Evolutionary conservation across 208 protist genomes (phyloP).

Genomic region (Porcisia hertigi): DNA sequence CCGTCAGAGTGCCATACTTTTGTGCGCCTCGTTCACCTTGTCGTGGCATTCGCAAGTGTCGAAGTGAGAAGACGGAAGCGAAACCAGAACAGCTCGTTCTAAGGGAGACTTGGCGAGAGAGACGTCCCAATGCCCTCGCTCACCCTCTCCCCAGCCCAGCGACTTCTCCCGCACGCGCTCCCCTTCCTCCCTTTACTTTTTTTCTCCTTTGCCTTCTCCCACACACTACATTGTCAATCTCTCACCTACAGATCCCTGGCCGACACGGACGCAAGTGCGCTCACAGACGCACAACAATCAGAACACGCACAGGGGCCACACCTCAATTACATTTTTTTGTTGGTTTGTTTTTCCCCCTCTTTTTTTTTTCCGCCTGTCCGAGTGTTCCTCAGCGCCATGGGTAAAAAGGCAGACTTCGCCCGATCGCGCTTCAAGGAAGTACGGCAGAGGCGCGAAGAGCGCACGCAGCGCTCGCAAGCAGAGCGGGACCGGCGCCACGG

Average conservation of each 20-base stretch:
- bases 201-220: neutral
- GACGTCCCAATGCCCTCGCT: too few species aligned
- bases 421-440: conserved; percentile 59
- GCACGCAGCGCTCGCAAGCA: conserved; percentile 48
- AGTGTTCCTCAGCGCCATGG: conserved; percentile 39
- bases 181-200: neutral
- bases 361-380: neutral
- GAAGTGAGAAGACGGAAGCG: neutral
- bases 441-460: conserved; percentile 57
- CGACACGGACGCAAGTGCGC: neutral
- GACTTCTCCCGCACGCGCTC: neutral
- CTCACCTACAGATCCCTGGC: neutral
- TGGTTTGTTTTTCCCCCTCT: neutral
- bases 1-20: neutral
- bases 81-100: neutral
- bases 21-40: neutral
- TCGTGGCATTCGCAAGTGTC: neutral
- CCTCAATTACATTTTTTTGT: too few species aligned
- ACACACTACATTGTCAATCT: neutral
- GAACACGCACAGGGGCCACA: neutral
- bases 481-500: conserved; percentile 68
- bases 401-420: conserved; percentile 62
- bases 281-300: neutral
- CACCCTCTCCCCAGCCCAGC: too few species aligned
- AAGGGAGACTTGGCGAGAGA: neutral